phyloP scores from a whole-genome alignment of 495 filamentous ascomycete genomes.

The Podospora conica region DNA sequence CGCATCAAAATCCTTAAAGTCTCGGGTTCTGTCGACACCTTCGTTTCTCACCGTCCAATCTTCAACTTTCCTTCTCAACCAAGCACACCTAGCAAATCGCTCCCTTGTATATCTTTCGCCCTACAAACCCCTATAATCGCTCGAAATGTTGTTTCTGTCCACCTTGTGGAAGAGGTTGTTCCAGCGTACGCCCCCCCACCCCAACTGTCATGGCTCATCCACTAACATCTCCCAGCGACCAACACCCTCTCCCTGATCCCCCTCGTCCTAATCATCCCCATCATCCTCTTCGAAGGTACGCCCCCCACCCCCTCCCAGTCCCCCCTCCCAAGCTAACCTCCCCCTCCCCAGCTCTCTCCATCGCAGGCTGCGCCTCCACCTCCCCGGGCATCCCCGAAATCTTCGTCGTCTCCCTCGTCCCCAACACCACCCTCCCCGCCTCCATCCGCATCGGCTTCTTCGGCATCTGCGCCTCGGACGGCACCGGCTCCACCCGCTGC shows the following conservation, averaged over 20 bases:
- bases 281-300: conserved; percentile 24
- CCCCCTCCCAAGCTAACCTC: not conserved
- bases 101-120: not conserved
- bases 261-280: conserved; percentile 23
- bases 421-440: conserved; percentile 14
- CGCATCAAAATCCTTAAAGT: not conserved
- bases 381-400: conserved; percentile 27
- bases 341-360: conserved; percentile 19
- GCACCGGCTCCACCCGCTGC: conserved; percentile 16
- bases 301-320: not conserved
- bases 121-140: not conserved
- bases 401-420: conserved; percentile 24
- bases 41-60: conserved; percentile 20
- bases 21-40: not conserved
- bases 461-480: conserved; percentile 28
- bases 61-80: not conserved
- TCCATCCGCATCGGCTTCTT: conserved; percentile 33
- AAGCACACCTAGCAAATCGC: not conserved
- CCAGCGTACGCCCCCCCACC: conserved; percentile 9
- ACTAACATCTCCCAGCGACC: conserved; percentile 15
- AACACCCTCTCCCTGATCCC: conserved; percentile 13
- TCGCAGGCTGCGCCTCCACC: conserved; percentile 26
- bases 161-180: conserved; percentile 15
- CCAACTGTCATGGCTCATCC: not conserved
- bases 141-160: conserved; percentile 11